Evolutionary conservation across 2,329 filamentous ascomycete genomes (phyloP).

Genomic region (Ceratocystis variospora): DNA sequence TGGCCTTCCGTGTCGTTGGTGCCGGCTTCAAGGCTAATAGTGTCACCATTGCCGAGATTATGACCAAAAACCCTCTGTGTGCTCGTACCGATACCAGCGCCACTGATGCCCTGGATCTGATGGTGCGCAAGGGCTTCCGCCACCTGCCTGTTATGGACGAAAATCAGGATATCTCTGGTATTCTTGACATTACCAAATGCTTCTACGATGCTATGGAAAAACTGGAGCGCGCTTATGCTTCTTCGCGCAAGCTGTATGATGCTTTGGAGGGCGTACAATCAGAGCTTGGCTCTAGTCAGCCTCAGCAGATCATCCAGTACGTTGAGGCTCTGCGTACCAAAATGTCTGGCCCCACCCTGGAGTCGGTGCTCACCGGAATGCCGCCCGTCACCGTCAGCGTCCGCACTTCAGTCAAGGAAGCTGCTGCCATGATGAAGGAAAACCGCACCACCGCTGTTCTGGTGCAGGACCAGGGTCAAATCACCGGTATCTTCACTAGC

Average conservation of each 20-base stretch:
- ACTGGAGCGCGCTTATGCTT: constrained; percentile 90
- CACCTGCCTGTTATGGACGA: constrained; percentile 99
- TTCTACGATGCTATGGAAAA: constrained; percentile 99
- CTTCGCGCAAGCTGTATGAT: constrained; percentile 95
- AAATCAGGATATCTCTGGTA: constrained; percentile 97
- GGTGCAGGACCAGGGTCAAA: constrained; percentile 90
- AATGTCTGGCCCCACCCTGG: constrained; percentile 95
- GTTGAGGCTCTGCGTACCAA: constrained; percentile 89
- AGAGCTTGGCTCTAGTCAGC: constrained; percentile 86
- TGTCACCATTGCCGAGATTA: constrained; percentile 93
- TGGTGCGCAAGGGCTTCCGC: constrained; percentile 96
- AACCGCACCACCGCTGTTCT: constrained; percentile 94
- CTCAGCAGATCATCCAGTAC: constrained; percentile 97
- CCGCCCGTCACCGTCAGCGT: constrained; percentile 93
- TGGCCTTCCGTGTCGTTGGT: constrained; percentile 92
- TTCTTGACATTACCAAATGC: constrained; percentile 97
- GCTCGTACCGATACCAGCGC: constrained; percentile 95
- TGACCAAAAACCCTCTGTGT: constrained; percentile 98
- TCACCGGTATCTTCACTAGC: constrained; percentile 98
- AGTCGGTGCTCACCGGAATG: constrained; percentile 81
- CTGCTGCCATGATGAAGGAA: constrained; percentile 92
- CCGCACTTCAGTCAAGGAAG: constrained; percentile 89
- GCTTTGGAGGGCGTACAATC: constrained; percentile 95
- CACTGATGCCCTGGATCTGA: constrained; percentile 90
- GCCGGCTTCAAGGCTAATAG: constrained; percentile 76